Conservation (phyloP, 495 filamentous ascomycete species). For the Hypoxylon intermedium region DNA sequence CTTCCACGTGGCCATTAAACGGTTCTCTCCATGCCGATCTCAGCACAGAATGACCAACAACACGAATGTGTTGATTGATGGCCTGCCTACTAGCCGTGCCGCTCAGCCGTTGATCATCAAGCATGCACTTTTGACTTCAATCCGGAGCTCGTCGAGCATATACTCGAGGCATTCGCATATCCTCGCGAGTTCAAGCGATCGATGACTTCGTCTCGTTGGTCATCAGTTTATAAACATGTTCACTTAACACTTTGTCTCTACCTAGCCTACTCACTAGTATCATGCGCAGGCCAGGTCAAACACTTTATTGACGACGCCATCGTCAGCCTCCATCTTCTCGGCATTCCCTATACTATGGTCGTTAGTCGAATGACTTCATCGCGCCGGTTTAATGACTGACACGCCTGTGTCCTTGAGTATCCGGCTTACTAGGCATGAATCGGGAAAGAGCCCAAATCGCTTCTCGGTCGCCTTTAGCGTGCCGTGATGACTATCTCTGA, state of each 20-base stretch:
- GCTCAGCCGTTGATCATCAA: too few species aligned
- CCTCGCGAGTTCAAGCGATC: constrained; percentile 8
- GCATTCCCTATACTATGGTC: background rate
- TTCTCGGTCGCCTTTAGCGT: constrained; percentile 1
- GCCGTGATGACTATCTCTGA: constrained; percentile 11
- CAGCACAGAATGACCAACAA: too few species aligned
- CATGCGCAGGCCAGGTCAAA: constrained; percentile 16
- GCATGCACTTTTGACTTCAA: background rate
- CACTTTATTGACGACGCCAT: constrained; percentile 14
- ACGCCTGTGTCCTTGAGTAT: background rate
- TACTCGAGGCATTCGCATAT: constrained; percentile 6
- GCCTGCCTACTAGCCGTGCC: too few species aligned
- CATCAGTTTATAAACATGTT: background rate
- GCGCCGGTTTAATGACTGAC: background rate
- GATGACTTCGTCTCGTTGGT: constrained; percentile 17
- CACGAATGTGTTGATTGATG: too few species aligned
- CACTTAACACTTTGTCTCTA: background rate
- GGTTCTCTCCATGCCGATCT: too few species aligned
- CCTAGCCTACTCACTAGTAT: background rate
- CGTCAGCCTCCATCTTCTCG: constrained; percentile 4
- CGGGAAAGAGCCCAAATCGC: background rate
- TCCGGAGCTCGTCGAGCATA: constrained; percentile 4
- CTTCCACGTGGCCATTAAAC: too few species aligned
- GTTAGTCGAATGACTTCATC: background rate
- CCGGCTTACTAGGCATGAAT: constrained; percentile 2